Evolutionary conservation across 306 rosid species (phyloP).

Genomic region (Neltuma alba): DNA sequence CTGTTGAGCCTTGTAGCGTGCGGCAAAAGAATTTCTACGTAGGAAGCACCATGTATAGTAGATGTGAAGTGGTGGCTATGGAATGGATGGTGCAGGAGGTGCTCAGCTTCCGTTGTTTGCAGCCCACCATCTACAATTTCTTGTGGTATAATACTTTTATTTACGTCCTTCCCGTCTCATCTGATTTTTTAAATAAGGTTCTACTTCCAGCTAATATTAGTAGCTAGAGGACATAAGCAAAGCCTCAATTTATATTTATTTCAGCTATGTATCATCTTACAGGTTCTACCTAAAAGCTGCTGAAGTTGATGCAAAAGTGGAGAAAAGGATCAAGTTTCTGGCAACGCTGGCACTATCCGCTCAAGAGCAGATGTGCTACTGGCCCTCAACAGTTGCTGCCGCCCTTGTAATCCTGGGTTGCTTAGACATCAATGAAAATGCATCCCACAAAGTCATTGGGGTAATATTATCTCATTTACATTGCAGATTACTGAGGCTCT

Average conservation of each 20-base stretch:
- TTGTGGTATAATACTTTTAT: conserved; percentile 60
- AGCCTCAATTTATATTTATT: conserved; percentile 17
- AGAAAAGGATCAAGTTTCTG: conserved; percentile 73
- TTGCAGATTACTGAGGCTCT: background rate
- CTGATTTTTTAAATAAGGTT: conserved; percentile 13
- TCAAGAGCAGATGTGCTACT: conserved; percentile 59
- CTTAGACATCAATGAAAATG: conserved; percentile 55
- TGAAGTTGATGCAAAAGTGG: conserved; percentile 63
- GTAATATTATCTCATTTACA: conserved; percentile 41
- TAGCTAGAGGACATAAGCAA: background rate
- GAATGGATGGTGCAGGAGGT: conserved; percentile 96
- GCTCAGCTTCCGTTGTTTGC: conserved; percentile 77
- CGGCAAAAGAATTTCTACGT: conserved; percentile 55
- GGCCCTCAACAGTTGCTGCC: conserved; percentile 98
- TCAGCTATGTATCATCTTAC: conserved; percentile 15
- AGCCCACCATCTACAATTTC: conserved; percentile 84
- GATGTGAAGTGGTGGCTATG: conserved; percentile 95
- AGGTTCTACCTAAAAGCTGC: conserved; percentile 92
- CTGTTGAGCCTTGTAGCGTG: conserved; percentile 56
- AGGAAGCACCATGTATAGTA: conserved; percentile 57
- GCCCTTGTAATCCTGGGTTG: conserved; percentile 82
- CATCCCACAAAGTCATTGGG: conserved; percentile 61
- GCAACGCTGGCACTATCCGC: conserved; percentile 68
- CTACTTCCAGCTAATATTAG: conserved; percentile 14
- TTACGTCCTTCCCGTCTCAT: conserved; percentile 34